Evolutionary conservation across 768 basidiomycete species (phyloP).

Genomic region (Phaeolepiota aurea): DNA sequence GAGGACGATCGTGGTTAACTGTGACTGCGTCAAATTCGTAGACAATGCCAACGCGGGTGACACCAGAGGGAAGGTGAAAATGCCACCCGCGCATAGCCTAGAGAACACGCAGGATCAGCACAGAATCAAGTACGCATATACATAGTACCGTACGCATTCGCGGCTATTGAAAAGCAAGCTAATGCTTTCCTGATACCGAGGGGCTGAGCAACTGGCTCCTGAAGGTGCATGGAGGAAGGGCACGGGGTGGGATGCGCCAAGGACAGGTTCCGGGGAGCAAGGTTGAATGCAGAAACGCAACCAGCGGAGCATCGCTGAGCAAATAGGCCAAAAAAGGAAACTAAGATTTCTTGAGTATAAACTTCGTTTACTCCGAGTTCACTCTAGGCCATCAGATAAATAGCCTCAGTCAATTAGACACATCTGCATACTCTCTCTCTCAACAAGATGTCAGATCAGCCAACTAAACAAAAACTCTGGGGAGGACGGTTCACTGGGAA

Average conservation of each 20-base stretch:
- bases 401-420: not conserved
- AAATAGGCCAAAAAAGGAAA: not conserved
- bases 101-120: not conserved
- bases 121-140: not conserved
- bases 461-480: constrained; percentile 70
- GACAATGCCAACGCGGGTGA: constrained; percentile 53
- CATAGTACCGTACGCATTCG: constrained; percentile 46
- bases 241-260: too few species aligned
- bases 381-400: not conserved
- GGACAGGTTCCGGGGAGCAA: not conserved
- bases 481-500: constrained; percentile 84
- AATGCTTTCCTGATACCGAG: constrained; percentile 7
- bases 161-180: constrained; percentile 45
- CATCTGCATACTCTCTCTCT: not conserved
- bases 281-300: too few species aligned
- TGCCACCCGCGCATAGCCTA: constrained; percentile 72
- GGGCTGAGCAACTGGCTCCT: too few species aligned
- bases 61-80: constrained; percentile 73
- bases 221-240: too few species aligned
- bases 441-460: constrained; percentile 24
- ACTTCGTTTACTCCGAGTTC: not conserved
- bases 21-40: constrained; percentile 63
- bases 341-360: too few species aligned
- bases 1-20: constrained; percentile 69
- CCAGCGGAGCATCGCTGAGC: too few species aligned